Percentiles rank a stretch among this genome's conserved stretches.
Conservation (phyloP, 2,329 filamentous ascomycete genomes). For the Pseudogymnoascus sp. region DNA sequence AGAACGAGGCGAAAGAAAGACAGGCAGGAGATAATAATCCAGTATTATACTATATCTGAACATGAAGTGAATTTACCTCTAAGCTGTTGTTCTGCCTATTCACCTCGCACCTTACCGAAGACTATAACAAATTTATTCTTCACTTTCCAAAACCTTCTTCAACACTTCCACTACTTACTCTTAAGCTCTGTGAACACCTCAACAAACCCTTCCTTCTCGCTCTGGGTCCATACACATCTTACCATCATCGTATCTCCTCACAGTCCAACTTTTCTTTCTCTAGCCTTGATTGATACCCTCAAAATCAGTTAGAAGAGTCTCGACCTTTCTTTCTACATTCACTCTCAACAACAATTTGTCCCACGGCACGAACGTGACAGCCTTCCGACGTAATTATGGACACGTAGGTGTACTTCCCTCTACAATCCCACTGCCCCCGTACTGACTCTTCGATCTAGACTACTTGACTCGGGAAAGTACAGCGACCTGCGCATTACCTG, state of each 20-base stretch:
- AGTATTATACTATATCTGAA: not conserved
- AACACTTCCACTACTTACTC: not conserved
- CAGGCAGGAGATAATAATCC: not conserved
- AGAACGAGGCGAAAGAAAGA: not conserved
- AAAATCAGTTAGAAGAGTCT: not conserved
- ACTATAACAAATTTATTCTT: not conserved
- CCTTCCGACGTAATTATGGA: not conserved
- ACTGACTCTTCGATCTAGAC: not conserved
- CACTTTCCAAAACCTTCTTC: not conserved
- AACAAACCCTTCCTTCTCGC: not conserved
- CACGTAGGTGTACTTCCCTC: not conserved
- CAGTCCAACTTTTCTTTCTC: not conserved
- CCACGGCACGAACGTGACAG: not conserved
- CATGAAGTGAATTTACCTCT: not conserved
- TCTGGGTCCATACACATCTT: not conserved
- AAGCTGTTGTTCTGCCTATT: not conserved
- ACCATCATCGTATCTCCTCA: not conserved
- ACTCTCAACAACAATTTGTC: not conserved
- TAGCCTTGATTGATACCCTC: not conserved
- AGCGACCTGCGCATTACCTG: not conserved
- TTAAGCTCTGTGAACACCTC: not conserved
- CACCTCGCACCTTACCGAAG: not conserved
- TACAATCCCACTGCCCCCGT: not conserved
- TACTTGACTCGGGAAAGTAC: not conserved
- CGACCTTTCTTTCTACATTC: not conserved